Conservation (phyloP, 148 eudicot species). For the Camellia japonica region DNA sequence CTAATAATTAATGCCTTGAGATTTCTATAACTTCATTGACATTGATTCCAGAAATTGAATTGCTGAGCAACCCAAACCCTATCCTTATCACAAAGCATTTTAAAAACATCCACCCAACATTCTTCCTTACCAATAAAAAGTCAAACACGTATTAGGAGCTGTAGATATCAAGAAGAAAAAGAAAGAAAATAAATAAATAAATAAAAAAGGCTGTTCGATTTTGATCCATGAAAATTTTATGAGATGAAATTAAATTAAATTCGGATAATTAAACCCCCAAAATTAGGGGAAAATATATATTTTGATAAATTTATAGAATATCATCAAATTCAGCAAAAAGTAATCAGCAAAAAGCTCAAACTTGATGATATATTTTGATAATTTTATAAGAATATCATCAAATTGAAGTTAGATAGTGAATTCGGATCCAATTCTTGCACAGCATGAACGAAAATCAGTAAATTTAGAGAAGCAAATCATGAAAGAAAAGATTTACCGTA, state of each 20-base stretch:
- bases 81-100: background rate
- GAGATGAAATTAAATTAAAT: no score
- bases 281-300: no score
- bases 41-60: background rate
- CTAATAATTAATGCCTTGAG: no score
- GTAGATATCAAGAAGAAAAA: background rate
- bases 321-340: background rate
- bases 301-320: no score
- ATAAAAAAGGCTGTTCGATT: background rate
- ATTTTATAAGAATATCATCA: background rate
- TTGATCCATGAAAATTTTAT: background rate
- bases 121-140: constrained; percentile 2
- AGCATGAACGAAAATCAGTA: background rate
- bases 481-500: background rate
- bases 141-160: background rate
- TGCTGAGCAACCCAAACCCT: background rate
- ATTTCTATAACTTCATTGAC: background rate
- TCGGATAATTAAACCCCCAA: no score
- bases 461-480: background rate
- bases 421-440: background rate
- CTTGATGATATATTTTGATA: no score
- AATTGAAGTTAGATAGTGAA: background rate
- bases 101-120: background rate
- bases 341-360: background rate
- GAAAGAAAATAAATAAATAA: background rate